These are phyloP conservation scores for Calamus simplicifolius DNA, from an alignment of 176 grass and related monocot genomes.

Conservation along the genomic window DNA sequence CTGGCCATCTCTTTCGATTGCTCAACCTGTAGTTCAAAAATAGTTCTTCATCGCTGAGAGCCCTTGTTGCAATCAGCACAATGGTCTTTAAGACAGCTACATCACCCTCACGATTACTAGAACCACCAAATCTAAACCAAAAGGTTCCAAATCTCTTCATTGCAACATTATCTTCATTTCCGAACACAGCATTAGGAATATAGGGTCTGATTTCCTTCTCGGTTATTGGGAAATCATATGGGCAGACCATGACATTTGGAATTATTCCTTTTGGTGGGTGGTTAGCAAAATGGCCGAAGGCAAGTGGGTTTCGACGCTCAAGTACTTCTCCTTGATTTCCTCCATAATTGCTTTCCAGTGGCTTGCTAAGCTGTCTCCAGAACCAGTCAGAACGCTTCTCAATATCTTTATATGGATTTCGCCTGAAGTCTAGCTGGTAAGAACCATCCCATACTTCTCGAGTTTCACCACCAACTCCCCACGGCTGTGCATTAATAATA, in stretches of 20 bases:
- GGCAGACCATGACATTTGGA: constrained; percentile 90
- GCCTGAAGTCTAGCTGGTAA: constrained; percentile 20
- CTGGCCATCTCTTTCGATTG: constrained; percentile 62
- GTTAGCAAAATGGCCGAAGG: constrained; percentile 89
- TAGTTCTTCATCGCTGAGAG: constrained; percentile 69
- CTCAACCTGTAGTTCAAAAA: constrained; percentile 85
- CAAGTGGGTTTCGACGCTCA: constrained; percentile 78
- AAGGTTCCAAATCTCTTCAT: constrained; percentile 85
- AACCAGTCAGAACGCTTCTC: constrained; percentile 46
- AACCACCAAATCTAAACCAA: constrained; percentile 74
- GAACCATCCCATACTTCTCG: constrained; percentile 78
- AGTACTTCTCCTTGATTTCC: constrained; percentile 53
- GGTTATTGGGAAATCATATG: constrained; percentile 72
- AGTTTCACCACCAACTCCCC: constrained; percentile 51
- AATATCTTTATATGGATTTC: constrained; percentile 19
- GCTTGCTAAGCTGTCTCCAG: constrained; percentile 73
- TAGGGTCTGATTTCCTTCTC: constrained; percentile 84
- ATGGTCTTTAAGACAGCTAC: constrained; percentile 49
- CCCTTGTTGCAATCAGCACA: constrained; percentile 68
- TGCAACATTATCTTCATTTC: constrained; percentile 39
- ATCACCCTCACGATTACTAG: constrained; percentile 27
- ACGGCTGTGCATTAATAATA: constrained; percentile 83
- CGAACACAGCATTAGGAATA: constrained; percentile 73
- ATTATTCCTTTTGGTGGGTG: constrained; percentile 57
- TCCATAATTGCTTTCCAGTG: constrained; percentile 34